Conservation (phyloP, 768 basidiomycete genomes). For the Lentinula aciculospora region DNA sequence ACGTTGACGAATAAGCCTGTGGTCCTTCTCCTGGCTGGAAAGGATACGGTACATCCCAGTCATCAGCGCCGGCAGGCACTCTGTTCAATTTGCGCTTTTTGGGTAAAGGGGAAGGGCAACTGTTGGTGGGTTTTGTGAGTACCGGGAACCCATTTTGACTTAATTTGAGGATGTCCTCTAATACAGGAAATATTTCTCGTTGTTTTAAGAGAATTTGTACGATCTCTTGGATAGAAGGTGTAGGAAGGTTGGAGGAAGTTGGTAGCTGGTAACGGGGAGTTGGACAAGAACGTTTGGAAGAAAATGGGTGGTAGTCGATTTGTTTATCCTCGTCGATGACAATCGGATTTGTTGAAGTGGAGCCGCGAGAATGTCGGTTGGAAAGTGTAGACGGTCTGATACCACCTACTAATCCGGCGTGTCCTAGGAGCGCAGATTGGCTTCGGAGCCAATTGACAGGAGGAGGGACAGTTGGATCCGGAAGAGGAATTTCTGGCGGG, state of each 20-base stretch:
- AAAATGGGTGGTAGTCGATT: conserved; percentile 16
- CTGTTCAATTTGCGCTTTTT: conserved; percentile 61
- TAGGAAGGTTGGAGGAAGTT: conserved; percentile 36
- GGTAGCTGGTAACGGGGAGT: conserved; percentile 21
- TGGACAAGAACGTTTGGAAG: conserved; percentile 10
- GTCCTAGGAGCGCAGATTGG: conserved; percentile 66
- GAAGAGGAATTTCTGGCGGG: conserved; percentile 54
- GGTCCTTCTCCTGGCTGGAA: conserved; percentile 71
- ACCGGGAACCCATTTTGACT: conserved; percentile 30
- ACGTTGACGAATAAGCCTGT: conserved; percentile 51
- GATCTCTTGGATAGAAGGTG: conserved; percentile 54
- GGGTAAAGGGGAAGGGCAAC: conserved; percentile 15
- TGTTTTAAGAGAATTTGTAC: conserved; percentile 54
- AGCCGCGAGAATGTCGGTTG: conserved; percentile 38
- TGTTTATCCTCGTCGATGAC: conserved; percentile 57
- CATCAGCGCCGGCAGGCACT: conserved; percentile 74
- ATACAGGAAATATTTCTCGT: conserved; percentile 60
- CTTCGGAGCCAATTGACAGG: conserved; percentile 71
- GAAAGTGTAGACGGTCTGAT: conserved; percentile 54
- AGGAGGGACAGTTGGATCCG: conserved; percentile 52
- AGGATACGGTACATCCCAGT: conserved; percentile 84
- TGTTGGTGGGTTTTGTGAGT: conserved; percentile 7
- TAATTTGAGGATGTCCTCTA: conserved; percentile 57
- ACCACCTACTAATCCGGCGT: conserved; percentile 64
- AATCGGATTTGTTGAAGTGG: conserved; percentile 60